These are phyloP conservation scores for Astraeus odoratus DNA, from an alignment of 768 basidiomycete species.

Conservation along the genomic window DNA sequence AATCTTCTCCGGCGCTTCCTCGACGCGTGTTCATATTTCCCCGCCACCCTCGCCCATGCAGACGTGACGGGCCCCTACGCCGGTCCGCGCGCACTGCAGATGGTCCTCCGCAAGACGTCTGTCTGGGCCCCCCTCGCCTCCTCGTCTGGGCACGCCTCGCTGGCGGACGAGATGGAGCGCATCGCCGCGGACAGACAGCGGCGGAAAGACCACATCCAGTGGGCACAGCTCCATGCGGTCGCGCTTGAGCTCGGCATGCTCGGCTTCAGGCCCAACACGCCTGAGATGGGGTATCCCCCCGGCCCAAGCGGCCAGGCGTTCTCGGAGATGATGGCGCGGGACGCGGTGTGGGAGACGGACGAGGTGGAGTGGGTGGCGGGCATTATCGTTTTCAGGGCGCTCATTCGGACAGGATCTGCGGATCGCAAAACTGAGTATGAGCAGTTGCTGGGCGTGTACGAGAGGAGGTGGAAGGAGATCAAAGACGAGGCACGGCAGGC, in stretches of 20 bases:
- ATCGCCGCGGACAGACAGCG: conserved; percentile 54
- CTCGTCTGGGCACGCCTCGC: conserved; percentile 23
- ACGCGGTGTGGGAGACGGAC: conserved; percentile 59
- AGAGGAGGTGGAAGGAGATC: conserved; percentile 65
- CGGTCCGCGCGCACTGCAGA: conserved; percentile 51
- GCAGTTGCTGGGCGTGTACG: conserved; percentile 48
- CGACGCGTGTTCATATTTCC: conserved; percentile 46
- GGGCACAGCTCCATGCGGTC: conserved; percentile 61
- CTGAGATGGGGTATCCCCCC: conserved; percentile 38
- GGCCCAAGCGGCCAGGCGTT: conserved; percentile 39
- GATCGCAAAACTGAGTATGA: conserved; percentile 50
- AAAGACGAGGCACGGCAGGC: conserved; percentile 60
- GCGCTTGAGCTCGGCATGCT: conserved; percentile 55
- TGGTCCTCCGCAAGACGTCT: conserved; percentile 50
- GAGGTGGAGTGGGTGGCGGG: conserved; percentile 68
- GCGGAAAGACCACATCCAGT: conserved; percentile 58
- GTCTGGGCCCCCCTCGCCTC: conserved; percentile 39
- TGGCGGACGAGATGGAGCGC: conserved; percentile 57
- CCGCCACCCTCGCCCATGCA: conserved; percentile 43
- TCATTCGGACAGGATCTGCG: conserved; percentile 48
- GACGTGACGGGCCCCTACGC: conserved; percentile 49
- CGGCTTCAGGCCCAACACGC: conserved; percentile 30
- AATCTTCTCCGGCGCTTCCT: conserved; percentile 43
- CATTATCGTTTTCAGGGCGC: conserved; percentile 48
- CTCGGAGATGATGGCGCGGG: conserved; percentile 56